Evolutionary conservation across 2,329 filamentous ascomycete genomes (phyloP), one percentile per base, ranked within the genome.

Genomic region (Teratosphaeria nubilosa): DNA sequence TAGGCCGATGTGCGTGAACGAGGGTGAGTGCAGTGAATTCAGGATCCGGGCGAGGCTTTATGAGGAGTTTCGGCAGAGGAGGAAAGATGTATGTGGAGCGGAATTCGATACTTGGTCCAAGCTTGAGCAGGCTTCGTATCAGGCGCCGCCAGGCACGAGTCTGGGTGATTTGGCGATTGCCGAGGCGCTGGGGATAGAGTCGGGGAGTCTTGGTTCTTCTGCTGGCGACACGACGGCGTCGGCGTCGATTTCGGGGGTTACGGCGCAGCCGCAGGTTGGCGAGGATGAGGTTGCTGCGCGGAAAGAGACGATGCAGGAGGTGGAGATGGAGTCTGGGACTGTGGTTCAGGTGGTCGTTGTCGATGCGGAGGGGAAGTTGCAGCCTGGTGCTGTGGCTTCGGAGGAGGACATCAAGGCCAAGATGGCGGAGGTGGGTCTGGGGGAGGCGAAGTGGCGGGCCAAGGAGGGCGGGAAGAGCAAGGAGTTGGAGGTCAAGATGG

Each of bases 41-140:
- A 70, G 67, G 34, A 72, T 77, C 27, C 78, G 76, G 76, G 75
- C 75, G 63, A 65, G 68, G 10, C 59, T 78, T 58, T 78, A 78
- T 56, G 69, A 75, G 34, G 73, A 77, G 54, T 78, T 78, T 59
- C 63, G 76, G 32, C 61, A 67, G 62, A 68, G 74, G 58, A 66
- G 76, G 58, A 73, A 69, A 62, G 70, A 75, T 51, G 61, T 77
- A 20, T 77, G 75, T 54, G 58, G 64, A 52, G 64, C 37, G 30
- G 51, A 60, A 48, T 57, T 57, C 31, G 31, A 27, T 25, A 37
- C 31, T 14, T 57, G 53, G 57, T 45, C 61, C 32, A 45, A 32
- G 34, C 50, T 32, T 6, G 57, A 62, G 41, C 9, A 48, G 9
- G 11, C 13, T 30, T 25, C 22, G 32, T 11, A 54, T 37, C 14